Evolutionary conservation across 2,329 filamentous ascomycete species (phyloP).

Genomic region (Ophiostoma ips): DNA sequence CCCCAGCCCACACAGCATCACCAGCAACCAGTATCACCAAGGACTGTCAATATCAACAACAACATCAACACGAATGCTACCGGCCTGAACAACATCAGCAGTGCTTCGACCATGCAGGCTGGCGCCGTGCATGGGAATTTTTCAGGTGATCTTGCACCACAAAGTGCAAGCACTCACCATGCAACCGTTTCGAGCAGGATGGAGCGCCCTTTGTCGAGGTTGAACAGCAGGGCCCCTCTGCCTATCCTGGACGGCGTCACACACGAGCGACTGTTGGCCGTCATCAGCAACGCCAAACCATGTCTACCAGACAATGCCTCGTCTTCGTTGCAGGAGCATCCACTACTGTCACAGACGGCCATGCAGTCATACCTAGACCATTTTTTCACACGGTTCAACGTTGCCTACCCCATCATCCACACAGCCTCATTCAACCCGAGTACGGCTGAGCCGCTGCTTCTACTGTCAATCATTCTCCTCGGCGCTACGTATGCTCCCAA

Average conservation of each 20-base stretch:
- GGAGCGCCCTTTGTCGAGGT: slow-evolving; percentile 7
- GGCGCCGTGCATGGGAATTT: neutral
- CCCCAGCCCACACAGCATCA: neutral
- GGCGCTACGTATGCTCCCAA: slow-evolving; percentile 12
- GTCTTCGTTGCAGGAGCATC: neutral
- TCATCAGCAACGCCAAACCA: neutral
- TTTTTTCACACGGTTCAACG: slow-evolving; percentile 10
- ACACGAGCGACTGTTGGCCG: neutral
- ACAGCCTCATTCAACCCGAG: slow-evolving; percentile 3
- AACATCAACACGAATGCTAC: neutral
- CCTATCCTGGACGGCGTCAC: slow-evolving; percentile 2
- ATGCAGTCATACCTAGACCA: slow-evolving; percentile 9
- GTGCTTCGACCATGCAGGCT: neutral
- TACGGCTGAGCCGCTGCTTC: slow-evolving; percentile 8
- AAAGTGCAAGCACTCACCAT: neutral
- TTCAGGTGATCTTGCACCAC: neutral
- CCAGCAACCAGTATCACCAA: neutral
- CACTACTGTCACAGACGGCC: slow-evolving; percentile 2
- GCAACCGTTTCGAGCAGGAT: neutral
- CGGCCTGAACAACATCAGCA: neutral
- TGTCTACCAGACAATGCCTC: neutral
- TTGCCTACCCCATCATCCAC: slow-evolving; percentile 11
- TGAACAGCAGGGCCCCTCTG: neutral
- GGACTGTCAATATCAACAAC: neutral
- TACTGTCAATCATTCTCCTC: slow-evolving; percentile 9